A percentile compares a stretch with the other conserved stretches of the same genome.
Conservation (phyloP, 345 rosid species). For the Eucalyptus globulus region DNA sequence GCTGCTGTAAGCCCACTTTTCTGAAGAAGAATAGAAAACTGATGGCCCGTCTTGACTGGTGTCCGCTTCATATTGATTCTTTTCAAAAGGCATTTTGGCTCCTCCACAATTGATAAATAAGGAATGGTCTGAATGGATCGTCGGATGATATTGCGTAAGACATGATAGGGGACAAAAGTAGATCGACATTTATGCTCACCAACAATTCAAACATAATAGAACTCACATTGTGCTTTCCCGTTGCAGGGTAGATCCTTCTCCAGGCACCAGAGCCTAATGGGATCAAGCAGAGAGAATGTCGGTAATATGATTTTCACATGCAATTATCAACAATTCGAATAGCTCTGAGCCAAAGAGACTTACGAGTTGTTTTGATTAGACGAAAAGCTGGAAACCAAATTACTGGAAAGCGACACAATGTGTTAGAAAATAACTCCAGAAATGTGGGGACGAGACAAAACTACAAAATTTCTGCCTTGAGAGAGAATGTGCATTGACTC, state of each 20-base stretch:
- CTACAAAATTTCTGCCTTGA: background rate
- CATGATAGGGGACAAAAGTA: background rate
- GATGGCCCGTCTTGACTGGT: conserved; percentile 16
- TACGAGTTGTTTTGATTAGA: conserved; percentile 33
- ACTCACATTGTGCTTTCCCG: conserved; percentile 33
- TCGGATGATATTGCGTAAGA: background rate
- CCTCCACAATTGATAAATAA: conserved; percentile 87
- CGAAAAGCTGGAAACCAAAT: conserved; percentile 46
- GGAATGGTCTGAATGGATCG: conserved; percentile 28
- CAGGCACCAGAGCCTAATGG: conserved; percentile 57
- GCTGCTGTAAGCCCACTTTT: conserved; percentile 71
- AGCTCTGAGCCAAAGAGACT: conserved; percentile 1
- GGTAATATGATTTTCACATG: background rate
- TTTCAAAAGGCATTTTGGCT: background rate
- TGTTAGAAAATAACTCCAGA: background rate
- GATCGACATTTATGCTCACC: background rate
- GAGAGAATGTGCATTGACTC: conserved; percentile 2
- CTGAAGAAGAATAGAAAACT: conserved; percentile 5
- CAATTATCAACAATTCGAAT: background rate
- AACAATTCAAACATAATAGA: background rate
- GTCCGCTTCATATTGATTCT: conserved; percentile 41
- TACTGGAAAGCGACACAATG: conserved; percentile 25
- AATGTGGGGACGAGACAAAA: background rate
- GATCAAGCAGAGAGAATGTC: background rate
- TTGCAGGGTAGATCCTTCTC: conserved; percentile 58